A percentile compares a stretch with the other conserved stretches of the same genome.
These are phyloP conservation scores for Verticillium longisporum DNA, from an alignment of 2,329 filamentous ascomycete species.

Conservation along the genomic window DNA sequence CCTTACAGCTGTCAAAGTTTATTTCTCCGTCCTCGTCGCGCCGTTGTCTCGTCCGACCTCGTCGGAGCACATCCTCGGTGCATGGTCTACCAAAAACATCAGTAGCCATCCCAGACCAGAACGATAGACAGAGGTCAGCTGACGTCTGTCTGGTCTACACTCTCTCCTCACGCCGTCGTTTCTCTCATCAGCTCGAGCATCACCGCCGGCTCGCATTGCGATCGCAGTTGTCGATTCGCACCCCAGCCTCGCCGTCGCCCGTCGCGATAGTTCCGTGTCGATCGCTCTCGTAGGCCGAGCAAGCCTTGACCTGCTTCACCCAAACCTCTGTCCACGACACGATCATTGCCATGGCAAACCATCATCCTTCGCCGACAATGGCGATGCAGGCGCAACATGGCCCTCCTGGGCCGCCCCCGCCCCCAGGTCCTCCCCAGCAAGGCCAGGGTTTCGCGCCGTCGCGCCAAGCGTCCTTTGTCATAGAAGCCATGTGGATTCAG, in stretches of 20 bases:
- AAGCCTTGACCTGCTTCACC: not conserved
- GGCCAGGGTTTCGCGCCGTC: slow-evolving; percentile 53
- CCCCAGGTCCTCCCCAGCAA: slow-evolving; percentile 47
- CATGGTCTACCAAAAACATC: not conserved
- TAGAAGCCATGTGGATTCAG: slow-evolving; percentile 86
- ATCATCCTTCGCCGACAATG: slow-evolving; percentile 75
- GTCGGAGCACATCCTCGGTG: not conserved
- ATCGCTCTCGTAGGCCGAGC: not conserved
- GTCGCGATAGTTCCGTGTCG: not conserved
- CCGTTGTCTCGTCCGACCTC: not conserved
- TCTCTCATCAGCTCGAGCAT: not conserved
- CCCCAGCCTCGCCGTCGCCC: not conserved
- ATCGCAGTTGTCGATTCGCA: not conserved
- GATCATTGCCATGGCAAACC: slow-evolving; percentile 56
- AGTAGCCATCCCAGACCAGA: not conserved
- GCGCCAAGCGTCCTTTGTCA: slow-evolving; percentile 70
- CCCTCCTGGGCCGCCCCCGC: slow-evolving; percentile 53
- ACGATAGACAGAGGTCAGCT: not conserved
- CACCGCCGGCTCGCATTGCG: not conserved
- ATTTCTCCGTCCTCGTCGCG: not conserved
- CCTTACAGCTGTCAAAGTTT: not conserved
- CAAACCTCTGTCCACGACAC: not conserved
- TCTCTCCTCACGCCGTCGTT: not conserved
- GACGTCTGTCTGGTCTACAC: not conserved
- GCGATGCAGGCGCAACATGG: slow-evolving; percentile 63